Base-by-base conservation (phyloP, 441 rosid genomes). In the Populus hybrid region DNA sequence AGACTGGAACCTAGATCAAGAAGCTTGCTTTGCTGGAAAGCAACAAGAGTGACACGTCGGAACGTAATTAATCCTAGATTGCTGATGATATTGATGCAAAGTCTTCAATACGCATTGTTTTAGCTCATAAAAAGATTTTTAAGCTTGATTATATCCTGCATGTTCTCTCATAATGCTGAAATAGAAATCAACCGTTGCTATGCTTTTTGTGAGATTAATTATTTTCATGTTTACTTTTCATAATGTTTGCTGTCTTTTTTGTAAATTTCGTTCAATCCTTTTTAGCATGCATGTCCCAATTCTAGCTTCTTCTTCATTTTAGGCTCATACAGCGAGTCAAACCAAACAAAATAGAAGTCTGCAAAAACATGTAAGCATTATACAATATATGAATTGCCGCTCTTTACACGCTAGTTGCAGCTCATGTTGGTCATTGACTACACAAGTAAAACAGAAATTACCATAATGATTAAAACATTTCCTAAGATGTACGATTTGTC, bases 21-120 rank as follows among this genome's bases (percentile, higher is more conserved):
- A 87, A 93, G 89, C 89, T 81, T 92, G 88, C 90, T 94, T 75
- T 94, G 99, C 85, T 94, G 98, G 98, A 93, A 93, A 81, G 87
- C 95, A 36, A 81, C 97, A 23, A 90, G 84, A 82, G 89, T 81
- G 71, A 87, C 91, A 63, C 91, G 90, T 69, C 88, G 93, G 50
- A 97, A 93, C 97, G 99, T 93, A 88, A 83, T 77, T 36, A 64
- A 76, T 63, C 75, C 64, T 26, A 11, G 16, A 46, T 78, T 63
- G 73, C 71, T 20, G 54, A 76, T 9, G 50, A 59, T 61, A 38
- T 38, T 28, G 20, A 8, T 6, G 30, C 24, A 8, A 69, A 30
- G 3, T 63, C 32, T 30, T 30, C 32, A 30, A 30, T 34, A 65
- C 14, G 10, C 32, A 36, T 24, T 23, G 4, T 3, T 50, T 38